phyloP scores from a whole-genome alignment of 495 filamentous ascomycete species.

The Tuber brumale region DNA sequence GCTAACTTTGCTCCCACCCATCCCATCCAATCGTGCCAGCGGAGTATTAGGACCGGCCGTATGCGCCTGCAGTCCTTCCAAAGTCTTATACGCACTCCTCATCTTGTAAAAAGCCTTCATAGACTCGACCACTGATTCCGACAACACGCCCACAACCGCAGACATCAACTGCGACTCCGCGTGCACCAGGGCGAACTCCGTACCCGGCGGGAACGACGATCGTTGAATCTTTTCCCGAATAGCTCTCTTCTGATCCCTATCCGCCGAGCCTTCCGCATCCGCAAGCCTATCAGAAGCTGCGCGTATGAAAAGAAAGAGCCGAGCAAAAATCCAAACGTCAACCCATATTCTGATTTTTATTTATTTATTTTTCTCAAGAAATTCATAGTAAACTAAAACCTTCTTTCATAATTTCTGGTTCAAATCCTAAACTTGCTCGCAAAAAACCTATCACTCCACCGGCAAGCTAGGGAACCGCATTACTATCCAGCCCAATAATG shows the following conservation, averaged over 20 bases:
- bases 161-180: slow-evolving; percentile 82
- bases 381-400: slow-evolving; percentile 45
- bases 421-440: slow-evolving; percentile 79
- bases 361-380: slow-evolving; percentile 13
- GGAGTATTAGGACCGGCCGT: slow-evolving; percentile 16
- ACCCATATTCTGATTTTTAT: slow-evolving; percentile 1
- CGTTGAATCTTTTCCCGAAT: slow-evolving; percentile 52
- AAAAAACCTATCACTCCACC: slow-evolving; percentile 77
- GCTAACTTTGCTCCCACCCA: slow-evolving; percentile 17
- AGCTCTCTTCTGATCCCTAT: slow-evolving; percentile 68
- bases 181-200: slow-evolving; percentile 73
- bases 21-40: slow-evolving; percentile 14
- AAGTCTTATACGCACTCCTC: slow-evolving; percentile 77
- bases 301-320: slow-evolving; percentile 25
- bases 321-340: slow-evolving; percentile 3
- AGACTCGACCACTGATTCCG: slow-evolving; percentile 86
- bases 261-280: slow-evolving; percentile 73
- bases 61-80: slow-evolving; percentile 58
- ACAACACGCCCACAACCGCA: slow-evolving; percentile 80
- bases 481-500: slow-evolving; percentile 21
- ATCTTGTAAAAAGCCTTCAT: slow-evolving; percentile 90
- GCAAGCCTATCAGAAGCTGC: slow-evolving; percentile 63
- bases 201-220: slow-evolving; percentile 69
- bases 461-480: slow-evolving; percentile 55
- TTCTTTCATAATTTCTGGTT: slow-evolving; percentile 89